phyloP scores from a whole-genome alignment of 176 grass and related monocot species.

The Cenchrus purpureus region DNA sequence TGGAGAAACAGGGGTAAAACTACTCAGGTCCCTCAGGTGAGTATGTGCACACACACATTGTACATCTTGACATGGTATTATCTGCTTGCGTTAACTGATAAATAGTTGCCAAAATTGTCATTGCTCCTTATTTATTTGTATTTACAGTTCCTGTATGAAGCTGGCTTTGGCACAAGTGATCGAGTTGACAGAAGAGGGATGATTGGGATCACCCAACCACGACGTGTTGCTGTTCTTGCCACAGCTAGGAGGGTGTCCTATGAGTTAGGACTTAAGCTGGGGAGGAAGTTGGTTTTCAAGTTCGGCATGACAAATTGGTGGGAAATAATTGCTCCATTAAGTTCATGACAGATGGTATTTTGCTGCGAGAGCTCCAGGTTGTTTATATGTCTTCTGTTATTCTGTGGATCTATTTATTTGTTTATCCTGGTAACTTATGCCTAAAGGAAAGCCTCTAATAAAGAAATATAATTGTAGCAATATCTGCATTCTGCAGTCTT shows the following conservation, averaged over 20 bases:
- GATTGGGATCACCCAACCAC: conserved; percentile 96
- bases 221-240: conserved; percentile 92
- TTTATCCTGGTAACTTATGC: conserved; percentile 16
- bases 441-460: conserved; percentile 19
- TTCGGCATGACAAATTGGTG: conserved; percentile 87
- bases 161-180: conserved; percentile 86
- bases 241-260: conserved; percentile 85
- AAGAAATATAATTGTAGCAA: conserved; percentile 10
- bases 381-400: conserved; percentile 42
- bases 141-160: conserved; percentile 93
- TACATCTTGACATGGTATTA: conserved; percentile 38
- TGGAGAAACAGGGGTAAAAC: conserved; percentile 99
- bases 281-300: conserved; percentile 98
- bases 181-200: conserved; percentile 78
- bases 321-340: conserved; percentile 89
- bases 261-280: conserved; percentile 84
- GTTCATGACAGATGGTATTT: conserved; percentile 99
- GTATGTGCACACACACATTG: conserved; percentile 16
- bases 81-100: conserved; percentile 27
- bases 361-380: conserved; percentile 95
- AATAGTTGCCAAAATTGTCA: conserved; percentile 5
- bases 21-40: conserved; percentile 96
- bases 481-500: background rate
- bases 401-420: conserved; percentile 33
- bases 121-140: conserved; percentile 8